Evolutionary conservation across 148 eudicot species (phyloP).

Genomic region (Cornus florida): DNA sequence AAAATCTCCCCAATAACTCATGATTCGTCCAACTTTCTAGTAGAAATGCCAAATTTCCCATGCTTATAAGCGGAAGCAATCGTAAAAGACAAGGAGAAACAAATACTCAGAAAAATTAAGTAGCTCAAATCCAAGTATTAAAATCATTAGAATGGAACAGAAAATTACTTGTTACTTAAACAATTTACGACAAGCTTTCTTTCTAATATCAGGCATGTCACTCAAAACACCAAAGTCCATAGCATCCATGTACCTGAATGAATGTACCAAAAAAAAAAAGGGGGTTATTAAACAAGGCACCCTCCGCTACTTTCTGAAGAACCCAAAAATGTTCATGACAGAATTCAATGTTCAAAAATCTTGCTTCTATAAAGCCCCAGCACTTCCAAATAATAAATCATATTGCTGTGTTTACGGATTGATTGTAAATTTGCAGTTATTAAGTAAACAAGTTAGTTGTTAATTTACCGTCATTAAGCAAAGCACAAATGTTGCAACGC

Average conservation of each 20-base stretch:
- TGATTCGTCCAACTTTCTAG: neutral
- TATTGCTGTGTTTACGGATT: neutral
- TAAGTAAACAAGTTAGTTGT: conserved; percentile 39
- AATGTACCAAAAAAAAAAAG: no score
- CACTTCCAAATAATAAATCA: neutral
- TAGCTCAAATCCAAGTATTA: neutral
- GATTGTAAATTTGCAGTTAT: conserved; percentile 62
- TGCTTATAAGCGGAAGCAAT: neutral
- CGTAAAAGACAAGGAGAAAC: neutral
- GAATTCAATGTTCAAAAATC: neutral
- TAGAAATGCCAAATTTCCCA: neutral
- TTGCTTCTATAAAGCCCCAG: neutral
- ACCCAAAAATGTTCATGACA: neutral
- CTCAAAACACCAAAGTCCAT: conserved; percentile 82
- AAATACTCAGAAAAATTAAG: neutral
- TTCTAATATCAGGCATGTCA: conserved; percentile 69
- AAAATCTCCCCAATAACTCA: neutral
- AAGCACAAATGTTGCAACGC: conserved; percentile 92
- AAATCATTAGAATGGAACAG: conserved; percentile 2
- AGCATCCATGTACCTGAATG: conserved; percentile 64
- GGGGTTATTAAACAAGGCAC: no score
- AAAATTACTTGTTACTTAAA: conserved; percentile 66
- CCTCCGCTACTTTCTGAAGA: no score
- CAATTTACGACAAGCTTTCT: conserved; percentile 69
- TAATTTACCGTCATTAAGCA: conserved; percentile 87